Conservation (phyloP, 2,329 filamentous ascomycete genomes). For the Penicillium sp. region DNA sequence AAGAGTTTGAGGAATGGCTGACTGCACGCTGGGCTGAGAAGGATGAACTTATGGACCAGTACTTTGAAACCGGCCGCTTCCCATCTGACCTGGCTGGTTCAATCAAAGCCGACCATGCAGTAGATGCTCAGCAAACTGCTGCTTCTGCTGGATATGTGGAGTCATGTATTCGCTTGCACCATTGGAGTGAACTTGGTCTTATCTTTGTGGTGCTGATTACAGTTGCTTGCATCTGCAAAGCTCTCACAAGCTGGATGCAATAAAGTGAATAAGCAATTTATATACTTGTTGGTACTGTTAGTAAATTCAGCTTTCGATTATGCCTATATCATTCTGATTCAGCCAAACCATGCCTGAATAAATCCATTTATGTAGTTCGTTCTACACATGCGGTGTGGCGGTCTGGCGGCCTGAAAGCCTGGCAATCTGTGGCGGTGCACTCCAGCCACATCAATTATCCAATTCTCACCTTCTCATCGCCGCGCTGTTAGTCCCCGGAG, state of each 20-base stretch:
- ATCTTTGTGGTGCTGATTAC: slow-evolving; percentile 43
- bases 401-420: no score
- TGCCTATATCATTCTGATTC: no score
- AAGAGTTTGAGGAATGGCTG: slow-evolving; percentile 80
- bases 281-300: neutral
- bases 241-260: slow-evolving; percentile 21
- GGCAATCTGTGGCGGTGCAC: slow-evolving; percentile 26
- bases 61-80: slow-evolving; percentile 71
- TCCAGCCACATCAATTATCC: slow-evolving; percentile 21
- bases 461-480: slow-evolving; percentile 19
- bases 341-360: neutral
- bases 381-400: slow-evolving; percentile 16
- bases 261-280: neutral
- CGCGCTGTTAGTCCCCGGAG: slow-evolving; percentile 18
- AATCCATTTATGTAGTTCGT: neutral
- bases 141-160: slow-evolving; percentile 43
- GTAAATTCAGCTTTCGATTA: neutral
- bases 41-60: slow-evolving; percentile 81
- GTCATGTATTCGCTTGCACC: slow-evolving; percentile 41
- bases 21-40: slow-evolving; percentile 87
- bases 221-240: slow-evolving; percentile 34
- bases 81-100: slow-evolving; percentile 61
- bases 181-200: slow-evolving; percentile 44
- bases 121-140: slow-evolving; percentile 30
- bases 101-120: slow-evolving; percentile 45